Conservation (phyloP, 768 basidiomycete genomes). For the Russula foetens region DNA sequence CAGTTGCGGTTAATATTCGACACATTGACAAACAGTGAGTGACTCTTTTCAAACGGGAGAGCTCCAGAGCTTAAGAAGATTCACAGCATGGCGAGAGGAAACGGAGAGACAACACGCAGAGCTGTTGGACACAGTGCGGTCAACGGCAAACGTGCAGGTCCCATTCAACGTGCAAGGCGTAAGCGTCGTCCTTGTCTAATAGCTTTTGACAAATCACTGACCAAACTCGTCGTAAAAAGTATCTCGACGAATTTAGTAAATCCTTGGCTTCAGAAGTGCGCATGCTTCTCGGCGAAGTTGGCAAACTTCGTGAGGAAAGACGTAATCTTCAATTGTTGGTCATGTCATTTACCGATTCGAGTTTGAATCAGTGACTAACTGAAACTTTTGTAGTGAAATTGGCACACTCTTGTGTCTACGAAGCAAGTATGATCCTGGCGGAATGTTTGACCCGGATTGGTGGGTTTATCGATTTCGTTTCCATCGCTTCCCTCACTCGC, state of each 20-base stretch:
- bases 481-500: not conserved
- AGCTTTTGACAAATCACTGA: slow-evolving; percentile 2
- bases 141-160: slow-evolving; percentile 68
- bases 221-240: slow-evolving; percentile 35
- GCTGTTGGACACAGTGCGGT: slow-evolving; percentile 55
- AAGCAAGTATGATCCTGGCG: slow-evolving; percentile 76
- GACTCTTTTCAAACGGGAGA: not conserved
- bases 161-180: slow-evolving; percentile 82
- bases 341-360: too few relatives aligned
- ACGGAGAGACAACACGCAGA: slow-evolving; percentile 56
- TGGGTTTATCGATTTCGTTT: slow-evolving; percentile 20
- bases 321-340: slow-evolving; percentile 73
- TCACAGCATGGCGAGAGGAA: slow-evolving; percentile 60
- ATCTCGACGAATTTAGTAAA: slow-evolving; percentile 83
- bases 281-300: slow-evolving; percentile 76
- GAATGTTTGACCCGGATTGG: slow-evolving; percentile 84
- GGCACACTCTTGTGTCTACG: slow-evolving; percentile 62
- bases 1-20: slow-evolving; percentile 47
- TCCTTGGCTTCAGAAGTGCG: slow-evolving; percentile 77
- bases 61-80: not conserved
- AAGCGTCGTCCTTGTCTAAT: slow-evolving; percentile 23
- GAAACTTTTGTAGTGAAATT: slow-evolving; percentile 50
- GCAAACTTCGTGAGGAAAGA: slow-evolving; percentile 72
- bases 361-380: not conserved
- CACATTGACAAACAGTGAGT: slow-evolving; percentile 49